Evolutionary conservation across 2,329 filamentous ascomycete species (phyloP), one percentile per base, ranked within the genome.

Genomic region (Penicillium sp.): DNA sequence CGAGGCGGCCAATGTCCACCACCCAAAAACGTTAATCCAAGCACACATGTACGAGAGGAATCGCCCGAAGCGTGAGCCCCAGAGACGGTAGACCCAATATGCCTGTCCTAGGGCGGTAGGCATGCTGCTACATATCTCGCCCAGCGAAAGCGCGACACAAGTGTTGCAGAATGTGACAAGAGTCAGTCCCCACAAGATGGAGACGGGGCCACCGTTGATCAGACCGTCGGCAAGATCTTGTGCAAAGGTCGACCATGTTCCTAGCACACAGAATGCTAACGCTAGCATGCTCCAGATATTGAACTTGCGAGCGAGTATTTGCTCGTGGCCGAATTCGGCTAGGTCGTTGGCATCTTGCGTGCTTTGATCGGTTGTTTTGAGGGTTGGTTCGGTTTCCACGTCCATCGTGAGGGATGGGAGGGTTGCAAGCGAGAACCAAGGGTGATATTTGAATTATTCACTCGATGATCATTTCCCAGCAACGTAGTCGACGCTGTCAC

Each of bases 21-120:
- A 84, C 4, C 82, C 82, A 57, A 83, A 83, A 0, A 78, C 82
- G 67, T 84, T 84, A 63, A 84, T 82, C 81, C 81, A 84, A 3
- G 81, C 82, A 58, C 80, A 83, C 66, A 84, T 75, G 62, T 84
- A 84, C 1, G 79, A 82, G 5, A 69, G 61, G 59, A 83, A 80
- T 0, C 82, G 75, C 0, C 81, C 82, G 1, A 56, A 53, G 0
- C 61, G 66, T 8, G 62, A 60, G 53, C 71, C 47, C 73, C 76
- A 69, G 52, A 81, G 68, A 4, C 74, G 71, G 56, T 76, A 73
- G 2, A 80, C 73, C 82, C 82, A 85, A 62, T 82, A 84, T 0
- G 82, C 82, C 67, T 85, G 83, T 0, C 83, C 83, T 6, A 84
- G 68, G 0, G 82, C 82, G 0, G 82, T 84, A 1, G 83, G 83